Evolutionary conservation across 192 early-diverging fungal species (phyloP), one percentile per base, ranked within the genome.

Genomic region (Gamsiella multidivaricata): DNA sequence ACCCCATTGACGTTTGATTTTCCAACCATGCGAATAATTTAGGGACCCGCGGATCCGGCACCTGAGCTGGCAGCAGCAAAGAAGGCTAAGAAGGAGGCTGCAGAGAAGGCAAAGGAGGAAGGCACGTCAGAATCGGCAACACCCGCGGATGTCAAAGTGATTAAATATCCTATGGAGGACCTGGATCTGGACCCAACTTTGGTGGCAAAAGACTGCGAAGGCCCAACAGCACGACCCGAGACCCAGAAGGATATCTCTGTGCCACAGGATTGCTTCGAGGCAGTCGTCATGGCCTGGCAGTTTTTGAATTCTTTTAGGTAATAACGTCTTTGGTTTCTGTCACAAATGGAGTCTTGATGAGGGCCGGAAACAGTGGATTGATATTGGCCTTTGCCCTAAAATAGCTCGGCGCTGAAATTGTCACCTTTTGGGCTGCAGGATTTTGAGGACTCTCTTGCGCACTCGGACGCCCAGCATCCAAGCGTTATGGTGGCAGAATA

Each of bases 101-200:
- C 49, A 25, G 74, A 80, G 17, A 71, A 75, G 3, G 42, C 56
- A 8, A 56, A 66, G 10, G 58, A 78, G 15, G 42, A 71, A 66
- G 43, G 41, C 53, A 22, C 72, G 65, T 31, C 56, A 73, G 31
- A 47, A 26, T 23, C 42, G 0, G 6, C 57, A 41, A 1, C 32
- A 11, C 20, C 31, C 8, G 42, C 79, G 68, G 78, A 71, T 34
- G 37, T 71, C 37, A 85, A 83, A 22, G 58, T 76, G 17, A 80
- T 92, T 43, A 90, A 89, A 64, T 93, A 91, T 61, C 96, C 96
- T 5, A 89, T 93, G 4, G 94, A 97, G 54, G 95, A 98, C 81
- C 68, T 94, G 42, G 93, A 94, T 25, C 79, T 93, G 26, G 80
- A 89, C 3, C 69, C 83, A 33, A 59, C 80, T 23, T 15, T 31